These are phyloP conservation scores for Emmonsiellopsis sp. DNA, from an alignment of 2,329 filamentous ascomycete genomes.

Conservation along the genomic window DNA sequence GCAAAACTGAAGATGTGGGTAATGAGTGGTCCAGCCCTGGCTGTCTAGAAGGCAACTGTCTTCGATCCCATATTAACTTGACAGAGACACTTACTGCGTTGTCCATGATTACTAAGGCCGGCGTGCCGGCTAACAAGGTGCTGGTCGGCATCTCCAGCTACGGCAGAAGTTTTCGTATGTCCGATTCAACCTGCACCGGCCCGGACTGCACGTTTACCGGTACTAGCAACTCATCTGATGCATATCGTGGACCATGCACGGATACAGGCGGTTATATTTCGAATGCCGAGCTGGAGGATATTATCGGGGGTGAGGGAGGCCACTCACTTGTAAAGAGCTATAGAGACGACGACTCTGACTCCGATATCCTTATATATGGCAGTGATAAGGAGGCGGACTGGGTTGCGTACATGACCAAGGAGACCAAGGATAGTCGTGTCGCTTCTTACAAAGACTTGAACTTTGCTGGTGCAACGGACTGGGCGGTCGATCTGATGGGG, in stretches of 20 bases:
- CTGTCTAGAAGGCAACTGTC: conserved; percentile 22
- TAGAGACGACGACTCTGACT: conserved; percentile 3
- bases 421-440: conserved; percentile 11
- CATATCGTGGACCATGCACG: conserved; percentile 27
- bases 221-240: conserved; percentile 15
- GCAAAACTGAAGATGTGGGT: conserved; percentile 11
- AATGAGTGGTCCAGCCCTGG: conserved; percentile 13
- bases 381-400: conserved; percentile 7
- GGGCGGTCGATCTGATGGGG: conserved; percentile 19
- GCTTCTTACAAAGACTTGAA: conserved; percentile 11
- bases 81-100: conserved; percentile 28
- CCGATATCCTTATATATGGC: conserved; percentile 4
- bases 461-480: conserved; percentile 18
- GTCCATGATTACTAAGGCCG: conserved; percentile 30
- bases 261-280: conserved; percentile 29
- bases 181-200: conserved; percentile 18
- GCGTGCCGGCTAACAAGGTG: conserved; percentile 24
- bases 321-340: conserved; percentile 2
- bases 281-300: conserved; percentile 29
- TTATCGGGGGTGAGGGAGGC: conserved; percentile 13
- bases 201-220: conserved; percentile 26
- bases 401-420: conserved; percentile 12
- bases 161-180: conserved; percentile 28
- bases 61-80: conserved; percentile 31
- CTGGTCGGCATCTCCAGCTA: conserved; percentile 27